Base-by-base conservation (phyloP, 2,329 filamentous ascomycete genomes). In the Pseudogymnoascus sp. region DNA sequence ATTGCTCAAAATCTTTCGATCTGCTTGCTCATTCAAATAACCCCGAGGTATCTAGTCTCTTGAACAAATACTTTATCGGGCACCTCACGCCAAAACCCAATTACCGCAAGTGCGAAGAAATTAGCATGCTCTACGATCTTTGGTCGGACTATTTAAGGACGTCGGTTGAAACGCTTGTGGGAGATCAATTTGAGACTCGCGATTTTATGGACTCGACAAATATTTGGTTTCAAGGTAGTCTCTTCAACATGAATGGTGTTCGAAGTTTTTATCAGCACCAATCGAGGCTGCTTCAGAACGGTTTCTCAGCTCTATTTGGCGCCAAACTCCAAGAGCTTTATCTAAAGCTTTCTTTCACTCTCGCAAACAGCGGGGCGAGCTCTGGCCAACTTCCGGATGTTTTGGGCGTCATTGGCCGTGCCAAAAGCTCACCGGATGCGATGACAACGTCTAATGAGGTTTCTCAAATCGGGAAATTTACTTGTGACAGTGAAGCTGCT, bases 1-100 rank as follows among this genome's bases (percentile, higher is more conserved):
- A 84, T 67, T 82, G 81, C 64, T 76, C 77, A 6, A 76, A 78
- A 65, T 80, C 80, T 0, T 84, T 84, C 56, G 81, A 84, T 66
- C 78, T 81, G 56, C 76, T 84, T 3, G 81, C 80, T 0, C 81
- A 84, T 66, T 82, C 80, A 1, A 82, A 80, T 66, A 83, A 84
- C 60, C 80, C 81, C 0, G 81, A 83, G 67, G 81, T 83, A 0
- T 74, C 76, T 4, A 82, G 79, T 68, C 74, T 84, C 1, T 69
- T 84, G 3, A 81, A 80, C 0, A 82, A 82, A 43, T 84, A 84
- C 67, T 82, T 82, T 61, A 77, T 83, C 7, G 81, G 81, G 0
- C 78, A 82, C 24, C 67, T 83, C 11, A 78, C 78, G 0, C 75
- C 78, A 0, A 82, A 83, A 70, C 79, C 81, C 0, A 76, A 82